A percentile compares a stretch with the other conserved stretches of the same genome.
Conservation (phyloP, 176 grass and related monocot species). For the Rhynchospora tenuis region DNA sequence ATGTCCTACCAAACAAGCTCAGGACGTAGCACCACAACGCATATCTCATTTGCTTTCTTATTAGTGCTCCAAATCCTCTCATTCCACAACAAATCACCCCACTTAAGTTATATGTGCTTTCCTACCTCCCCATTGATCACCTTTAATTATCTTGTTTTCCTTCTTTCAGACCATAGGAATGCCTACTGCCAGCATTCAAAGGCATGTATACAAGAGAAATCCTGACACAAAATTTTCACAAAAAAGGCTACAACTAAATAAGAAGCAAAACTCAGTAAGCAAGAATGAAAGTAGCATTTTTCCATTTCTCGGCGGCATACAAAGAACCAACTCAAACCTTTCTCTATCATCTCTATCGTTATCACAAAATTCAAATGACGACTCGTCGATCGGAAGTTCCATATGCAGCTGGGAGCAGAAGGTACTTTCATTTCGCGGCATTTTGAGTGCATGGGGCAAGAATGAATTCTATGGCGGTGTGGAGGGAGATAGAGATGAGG, state of each 20-base stretch:
- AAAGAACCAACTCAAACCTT: conserved; percentile 68
- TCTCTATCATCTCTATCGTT: conserved; percentile 86
- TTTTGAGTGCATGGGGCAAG: conserved; percentile 51
- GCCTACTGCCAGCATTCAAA: conserved; percentile 44
- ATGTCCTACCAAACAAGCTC: conserved; percentile 70
- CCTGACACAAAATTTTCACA: conserved; percentile 39
- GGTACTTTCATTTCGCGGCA: conserved; percentile 51
- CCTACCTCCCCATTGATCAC: conserved; percentile 28
- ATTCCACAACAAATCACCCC: conserved; percentile 6
- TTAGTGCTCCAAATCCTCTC: conserved; percentile 35
- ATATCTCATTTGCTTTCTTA: conserved; percentile 31
- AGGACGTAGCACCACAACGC: conserved; percentile 51
- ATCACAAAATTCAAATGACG: conserved; percentile 95
- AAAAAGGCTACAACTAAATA: conserved; percentile 39
- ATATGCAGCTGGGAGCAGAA: conserved; percentile 91
- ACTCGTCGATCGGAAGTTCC: conserved; percentile 88
- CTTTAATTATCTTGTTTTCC: conserved; percentile 23
- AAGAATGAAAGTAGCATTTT: conserved; percentile 58
- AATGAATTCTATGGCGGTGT: conserved; percentile 35
- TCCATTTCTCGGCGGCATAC: conserved; percentile 50
- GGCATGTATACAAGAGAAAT: conserved; percentile 59
- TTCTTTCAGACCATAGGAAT: conserved; percentile 29
- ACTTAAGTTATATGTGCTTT: neutral
- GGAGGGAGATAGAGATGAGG: conserved; percentile 35
- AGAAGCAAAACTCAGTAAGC: conserved; percentile 44